phyloP scores from a whole-genome alignment of 805 yeast genomes.

The Candida dendrica region DNA sequence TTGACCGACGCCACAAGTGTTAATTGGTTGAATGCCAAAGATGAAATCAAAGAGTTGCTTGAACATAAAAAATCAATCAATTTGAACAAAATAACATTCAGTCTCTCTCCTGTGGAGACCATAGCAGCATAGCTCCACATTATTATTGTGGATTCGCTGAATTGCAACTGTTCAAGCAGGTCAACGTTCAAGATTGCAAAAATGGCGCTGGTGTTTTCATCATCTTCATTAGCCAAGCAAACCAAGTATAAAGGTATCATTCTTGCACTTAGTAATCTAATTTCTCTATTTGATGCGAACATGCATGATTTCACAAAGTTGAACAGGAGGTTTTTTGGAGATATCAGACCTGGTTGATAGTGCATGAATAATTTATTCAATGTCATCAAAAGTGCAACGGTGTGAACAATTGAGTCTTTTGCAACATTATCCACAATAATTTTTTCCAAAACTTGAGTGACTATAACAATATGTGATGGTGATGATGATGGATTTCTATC shows the following conservation, averaged over 20 bases:
- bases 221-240: constrained; percentile 31
- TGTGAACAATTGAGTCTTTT: not conserved
- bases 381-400: constrained; percentile 34
- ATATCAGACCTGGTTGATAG: constrained; percentile 39
- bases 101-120: constrained; percentile 57
- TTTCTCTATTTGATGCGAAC: constrained; percentile 40
- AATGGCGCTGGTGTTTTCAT: constrained; percentile 37
- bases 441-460: not conserved
- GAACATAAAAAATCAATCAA: constrained; percentile 63
- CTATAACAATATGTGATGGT: not conserved
- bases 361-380: constrained; percentile 45
- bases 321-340: constrained; percentile 25
- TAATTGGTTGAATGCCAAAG: constrained; percentile 62
- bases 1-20: constrained; percentile 49
- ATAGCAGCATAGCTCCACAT: constrained; percentile 62
- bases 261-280: constrained; percentile 45
- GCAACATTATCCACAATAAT: not conserved
- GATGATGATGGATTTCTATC: not conserved
- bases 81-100: constrained; percentile 58
- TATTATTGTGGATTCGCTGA: constrained; percentile 53
- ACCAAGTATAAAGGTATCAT: constrained; percentile 44
- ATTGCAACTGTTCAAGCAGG: constrained; percentile 26
- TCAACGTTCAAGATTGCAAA: constrained; percentile 36
- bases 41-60: constrained; percentile 53
- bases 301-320: constrained; percentile 34